Evolutionary conservation across 306 rosid genomes (phyloP).

Genomic region (Morella rubra): DNA sequence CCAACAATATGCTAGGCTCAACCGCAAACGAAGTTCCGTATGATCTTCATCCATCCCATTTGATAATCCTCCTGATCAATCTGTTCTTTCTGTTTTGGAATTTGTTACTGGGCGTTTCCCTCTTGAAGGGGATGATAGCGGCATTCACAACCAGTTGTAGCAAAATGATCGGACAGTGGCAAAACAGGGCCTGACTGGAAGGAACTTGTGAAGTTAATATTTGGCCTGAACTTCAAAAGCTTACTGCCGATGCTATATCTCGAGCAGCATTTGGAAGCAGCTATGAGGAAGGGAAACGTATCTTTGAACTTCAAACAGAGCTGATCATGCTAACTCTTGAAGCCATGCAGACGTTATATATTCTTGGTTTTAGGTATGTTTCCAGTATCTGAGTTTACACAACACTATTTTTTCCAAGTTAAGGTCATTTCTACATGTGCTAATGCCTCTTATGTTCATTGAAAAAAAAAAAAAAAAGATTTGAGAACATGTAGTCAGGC

Average conservation of each 20-base stretch:
- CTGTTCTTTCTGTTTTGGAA: not conserved
- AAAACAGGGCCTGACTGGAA: constrained; percentile 24
- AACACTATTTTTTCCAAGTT: not conserved
- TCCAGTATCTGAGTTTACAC: not conserved
- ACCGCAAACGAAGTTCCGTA: not conserved
- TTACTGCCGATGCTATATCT: constrained; percentile 46
- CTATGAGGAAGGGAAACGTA: constrained; percentile 44
- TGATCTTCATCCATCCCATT: not conserved
- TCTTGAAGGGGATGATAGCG: constrained; percentile 35
- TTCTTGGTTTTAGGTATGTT: constrained; percentile 52
- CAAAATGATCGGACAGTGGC: constrained; percentile 43
- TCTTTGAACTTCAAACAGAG: constrained; percentile 50
- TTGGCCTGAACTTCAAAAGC: constrained; percentile 46
- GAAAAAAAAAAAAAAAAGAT: not conserved
- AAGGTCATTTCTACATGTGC: not conserved
- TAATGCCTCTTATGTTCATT: not conserved
- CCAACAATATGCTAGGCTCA: not conserved
- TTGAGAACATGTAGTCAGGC: not conserved
- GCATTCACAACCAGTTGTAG: constrained; percentile 38
- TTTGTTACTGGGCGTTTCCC: not conserved
- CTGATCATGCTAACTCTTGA: constrained; percentile 39
- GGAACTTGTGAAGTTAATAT: constrained; percentile 40
- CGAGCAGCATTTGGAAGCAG: constrained; percentile 46
- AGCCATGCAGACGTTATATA: constrained; percentile 47
- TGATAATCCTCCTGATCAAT: not conserved